Evolutionary conservation across 148 eudicot species (phyloP).

Genomic region (Diospyros kaki): DNA sequence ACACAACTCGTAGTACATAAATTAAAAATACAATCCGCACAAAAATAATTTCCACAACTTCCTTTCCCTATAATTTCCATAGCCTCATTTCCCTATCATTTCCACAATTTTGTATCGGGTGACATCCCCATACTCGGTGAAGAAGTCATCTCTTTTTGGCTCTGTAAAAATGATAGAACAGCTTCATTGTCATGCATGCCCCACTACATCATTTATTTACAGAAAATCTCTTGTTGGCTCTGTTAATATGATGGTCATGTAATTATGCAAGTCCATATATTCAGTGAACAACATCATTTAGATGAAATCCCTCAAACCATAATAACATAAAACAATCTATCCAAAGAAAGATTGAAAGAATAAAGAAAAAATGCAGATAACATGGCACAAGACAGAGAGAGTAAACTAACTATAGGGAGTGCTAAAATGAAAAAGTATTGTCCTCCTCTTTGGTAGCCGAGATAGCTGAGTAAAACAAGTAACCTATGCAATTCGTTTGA

Average conservation of each 20-base stretch:
- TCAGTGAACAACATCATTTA: not conserved
- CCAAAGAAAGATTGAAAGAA: not conserved
- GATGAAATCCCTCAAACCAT: not conserved
- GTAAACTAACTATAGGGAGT: too few relatives aligned
- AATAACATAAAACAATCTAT: not conserved
- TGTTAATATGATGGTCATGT: not conserved
- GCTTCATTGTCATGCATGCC: constrained; percentile 1
- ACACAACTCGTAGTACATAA: too few relatives aligned
- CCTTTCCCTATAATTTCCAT: constrained; percentile 82
- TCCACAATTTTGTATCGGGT: constrained; percentile 77
- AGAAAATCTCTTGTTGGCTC: too few relatives aligned
- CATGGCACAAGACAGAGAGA: too few relatives aligned
- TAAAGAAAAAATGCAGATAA: not conserved
- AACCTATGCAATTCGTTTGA: not conserved
- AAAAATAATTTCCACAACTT: constrained; percentile 89
- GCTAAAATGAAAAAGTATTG: too few relatives aligned
- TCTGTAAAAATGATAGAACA: constrained; percentile 31
- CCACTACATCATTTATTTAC: not conserved
- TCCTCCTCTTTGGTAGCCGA: not conserved
- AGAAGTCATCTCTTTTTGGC: constrained; percentile 55
- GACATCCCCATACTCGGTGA: constrained; percentile 81
- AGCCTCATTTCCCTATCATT: too few relatives aligned
- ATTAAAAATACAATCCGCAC: too few relatives aligned
- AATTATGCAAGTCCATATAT: not conserved
- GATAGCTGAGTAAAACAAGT: not conserved